phyloP scores from a whole-genome alignment of 2,329 filamentous ascomycete genomes.

The Botrytis elliptica region DNA sequence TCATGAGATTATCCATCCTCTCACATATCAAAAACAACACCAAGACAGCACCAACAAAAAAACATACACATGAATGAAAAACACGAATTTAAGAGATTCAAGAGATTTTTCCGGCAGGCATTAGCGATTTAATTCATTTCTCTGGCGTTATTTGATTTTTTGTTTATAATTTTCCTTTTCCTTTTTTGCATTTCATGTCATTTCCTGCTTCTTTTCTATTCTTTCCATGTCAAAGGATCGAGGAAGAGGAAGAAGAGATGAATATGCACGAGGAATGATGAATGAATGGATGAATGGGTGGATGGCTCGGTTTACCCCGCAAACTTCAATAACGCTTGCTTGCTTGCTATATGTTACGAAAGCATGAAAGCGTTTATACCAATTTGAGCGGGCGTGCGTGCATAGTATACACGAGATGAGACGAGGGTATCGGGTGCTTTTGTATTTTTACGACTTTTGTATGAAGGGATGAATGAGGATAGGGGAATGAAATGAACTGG shows the following conservation, averaged over 20 bases:
- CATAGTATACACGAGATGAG: neutral
- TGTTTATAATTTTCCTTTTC: conserved; percentile 2
- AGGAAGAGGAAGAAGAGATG: neutral
- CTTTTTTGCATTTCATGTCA: neutral
- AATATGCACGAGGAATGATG: neutral
- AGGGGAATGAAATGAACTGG: neutral
- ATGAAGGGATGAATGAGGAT: neutral
- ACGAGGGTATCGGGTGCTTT: neutral
- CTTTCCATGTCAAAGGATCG: neutral
- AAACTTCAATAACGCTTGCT: neutral
- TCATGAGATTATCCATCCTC: neutral
- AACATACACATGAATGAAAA: neutral
- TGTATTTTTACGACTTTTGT: neutral
- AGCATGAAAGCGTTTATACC: neutral
- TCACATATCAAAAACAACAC: neutral
- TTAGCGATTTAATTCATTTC: conserved; percentile 18
- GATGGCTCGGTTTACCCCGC: neutral
- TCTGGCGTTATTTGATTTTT: conserved; percentile 12
- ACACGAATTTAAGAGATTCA: neutral
- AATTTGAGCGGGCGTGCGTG: neutral
- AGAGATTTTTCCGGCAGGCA: neutral
- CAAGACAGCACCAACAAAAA: neutral
- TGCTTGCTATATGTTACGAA: neutral
- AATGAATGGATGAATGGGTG: neutral
- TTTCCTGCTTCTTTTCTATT: neutral